Percentiles rank a stretch among this genome's conserved stretches.
Conservation (phyloP, 495 filamentous ascomycete genomes). For the Lasiosphaeris hirsuta region DNA sequence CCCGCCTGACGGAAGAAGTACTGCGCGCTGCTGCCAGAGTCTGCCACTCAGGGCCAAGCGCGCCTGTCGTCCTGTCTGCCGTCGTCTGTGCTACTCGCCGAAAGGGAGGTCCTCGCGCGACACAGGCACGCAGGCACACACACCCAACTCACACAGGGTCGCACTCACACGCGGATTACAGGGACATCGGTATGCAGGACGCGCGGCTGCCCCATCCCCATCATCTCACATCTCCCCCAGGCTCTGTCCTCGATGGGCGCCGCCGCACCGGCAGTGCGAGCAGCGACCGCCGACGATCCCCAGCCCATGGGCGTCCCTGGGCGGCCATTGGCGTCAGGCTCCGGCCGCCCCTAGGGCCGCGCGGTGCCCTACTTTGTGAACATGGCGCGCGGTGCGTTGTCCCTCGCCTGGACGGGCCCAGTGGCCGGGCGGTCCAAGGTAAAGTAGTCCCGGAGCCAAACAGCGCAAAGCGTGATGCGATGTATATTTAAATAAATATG, state of each 20-base stretch:
- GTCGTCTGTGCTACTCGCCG: not conserved
- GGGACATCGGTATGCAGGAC: constrained; percentile 19
- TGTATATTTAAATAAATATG: not conserved
- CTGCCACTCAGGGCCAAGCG: not conserved
- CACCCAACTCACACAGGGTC: not conserved
- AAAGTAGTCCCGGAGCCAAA: too few species aligned
- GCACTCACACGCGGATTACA: not conserved
- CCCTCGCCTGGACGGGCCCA: not conserved
- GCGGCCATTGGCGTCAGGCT: constrained; percentile 8
- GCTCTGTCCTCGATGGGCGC: not conserved
- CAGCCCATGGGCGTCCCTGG: too few species aligned
- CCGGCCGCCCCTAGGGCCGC: constrained; percentile 9
- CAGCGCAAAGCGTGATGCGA: not conserved
- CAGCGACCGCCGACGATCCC: constrained; percentile 1
- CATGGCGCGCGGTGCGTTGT: not conserved
- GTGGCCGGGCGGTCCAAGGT: too few species aligned
- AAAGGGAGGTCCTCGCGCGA: too few species aligned
- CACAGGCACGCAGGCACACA: not conserved
- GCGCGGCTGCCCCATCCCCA: constrained; percentile 15
- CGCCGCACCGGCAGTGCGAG: constrained; percentile 9
- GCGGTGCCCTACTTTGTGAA: constrained; percentile 3
- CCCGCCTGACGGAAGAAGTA: too few species aligned
- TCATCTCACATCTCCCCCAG: not conserved
- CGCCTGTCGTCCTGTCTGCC: not conserved
- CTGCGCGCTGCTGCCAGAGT: not conserved